A percentile compares a stretch with the other conserved stretches of the same genome.
These are phyloP conservation scores for Sclerotinia spermophila DNA, from an alignment of 2,329 filamentous ascomycete genomes.

Conservation along the genomic window DNA sequence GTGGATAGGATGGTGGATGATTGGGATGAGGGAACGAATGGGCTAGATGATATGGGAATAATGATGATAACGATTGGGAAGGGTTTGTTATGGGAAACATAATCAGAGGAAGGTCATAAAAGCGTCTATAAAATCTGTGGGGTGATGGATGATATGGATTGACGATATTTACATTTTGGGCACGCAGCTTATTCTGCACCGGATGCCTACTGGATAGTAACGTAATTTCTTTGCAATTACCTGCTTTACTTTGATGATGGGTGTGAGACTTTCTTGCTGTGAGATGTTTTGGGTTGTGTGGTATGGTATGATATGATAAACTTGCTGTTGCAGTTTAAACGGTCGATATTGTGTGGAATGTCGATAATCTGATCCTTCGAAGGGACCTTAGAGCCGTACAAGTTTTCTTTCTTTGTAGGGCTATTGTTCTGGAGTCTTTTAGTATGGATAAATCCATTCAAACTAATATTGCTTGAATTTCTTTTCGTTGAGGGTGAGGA, in stretches of 20 bases:
- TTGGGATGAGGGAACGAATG: neutral
- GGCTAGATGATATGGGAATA: neutral
- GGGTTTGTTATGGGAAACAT: neutral
- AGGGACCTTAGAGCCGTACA: neutral
- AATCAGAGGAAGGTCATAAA: neutral
- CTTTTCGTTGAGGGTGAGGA: neutral
- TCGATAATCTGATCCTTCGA: neutral
- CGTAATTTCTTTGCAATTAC: neutral
- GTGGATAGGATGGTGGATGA: neutral
- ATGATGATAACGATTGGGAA: neutral
- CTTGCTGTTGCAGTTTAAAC: neutral
- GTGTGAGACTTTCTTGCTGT: no score
- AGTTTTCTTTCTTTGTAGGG: neutral
- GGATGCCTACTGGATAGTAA: slow-evolving; percentile 14
- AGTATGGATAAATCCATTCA: neutral
- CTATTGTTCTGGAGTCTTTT: neutral
- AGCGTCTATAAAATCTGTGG: slow-evolving; percentile 1
- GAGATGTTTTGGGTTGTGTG: neutral
- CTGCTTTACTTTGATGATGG: neutral
- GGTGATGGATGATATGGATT: neutral
- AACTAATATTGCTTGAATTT: accelerated
- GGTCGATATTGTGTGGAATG: no score
- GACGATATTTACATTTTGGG: neutral
- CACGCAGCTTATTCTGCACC: slow-evolving; percentile 6
- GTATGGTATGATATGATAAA: neutral